Conservation (phyloP, 1,139 yeast genomes). For the Taphrina deformans region DNA sequence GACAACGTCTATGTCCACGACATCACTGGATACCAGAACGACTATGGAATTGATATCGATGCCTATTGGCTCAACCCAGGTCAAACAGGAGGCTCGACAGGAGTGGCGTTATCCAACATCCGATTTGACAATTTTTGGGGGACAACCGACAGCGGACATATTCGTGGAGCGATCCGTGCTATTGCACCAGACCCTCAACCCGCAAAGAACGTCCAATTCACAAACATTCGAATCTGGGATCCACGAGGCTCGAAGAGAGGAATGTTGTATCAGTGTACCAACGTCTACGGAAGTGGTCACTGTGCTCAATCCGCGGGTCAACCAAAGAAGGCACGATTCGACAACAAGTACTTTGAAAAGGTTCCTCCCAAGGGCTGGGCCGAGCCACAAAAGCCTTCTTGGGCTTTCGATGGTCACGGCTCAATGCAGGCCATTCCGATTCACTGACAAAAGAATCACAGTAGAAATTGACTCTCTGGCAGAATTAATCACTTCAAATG, state of each 20-base stretch:
- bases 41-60: neutral
- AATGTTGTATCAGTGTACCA: constrained; percentile 2
- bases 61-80: neutral
- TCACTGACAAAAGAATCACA: neutral
- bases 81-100: constrained; percentile 8
- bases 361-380: neutral
- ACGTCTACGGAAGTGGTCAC: constrained; percentile 1
- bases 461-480: neutral
- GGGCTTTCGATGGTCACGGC: constrained; percentile 8
- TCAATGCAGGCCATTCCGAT: neutral
- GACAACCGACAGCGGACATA: neutral
- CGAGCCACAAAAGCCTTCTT: neutral
- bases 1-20: neutral
- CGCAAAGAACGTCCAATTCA: neutral
- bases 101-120: constrained; percentile 4
- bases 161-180: constrained; percentile 5
- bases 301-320: neutral
- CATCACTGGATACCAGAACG: neutral
- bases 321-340: neutral
- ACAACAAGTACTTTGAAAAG: neutral
- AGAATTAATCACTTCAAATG: too few relatives aligned
- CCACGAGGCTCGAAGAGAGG: neutral
- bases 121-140: neutral
- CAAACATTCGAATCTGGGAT: constrained; percentile 8
- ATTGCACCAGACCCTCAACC: neutral